Base-by-base conservation (phyloP, 2,329 filamentous ascomycete species). In the Ascochyta viciae-villosae region DNA sequence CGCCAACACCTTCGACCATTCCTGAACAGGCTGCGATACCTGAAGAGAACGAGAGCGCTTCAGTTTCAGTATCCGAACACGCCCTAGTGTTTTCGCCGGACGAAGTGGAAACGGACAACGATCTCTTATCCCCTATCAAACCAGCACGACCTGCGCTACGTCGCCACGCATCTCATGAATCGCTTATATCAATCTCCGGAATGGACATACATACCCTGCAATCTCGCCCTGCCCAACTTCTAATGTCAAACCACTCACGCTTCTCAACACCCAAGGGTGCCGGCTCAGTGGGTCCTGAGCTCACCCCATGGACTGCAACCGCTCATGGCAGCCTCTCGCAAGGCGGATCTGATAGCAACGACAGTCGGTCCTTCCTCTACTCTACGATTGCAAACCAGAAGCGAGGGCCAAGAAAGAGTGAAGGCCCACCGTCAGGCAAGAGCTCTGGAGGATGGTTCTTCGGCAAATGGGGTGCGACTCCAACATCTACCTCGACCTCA, bases 121-220 rank as follows among this genome's bases (percentile, higher is more conserved):
- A 73, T 61, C 48, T 65, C 6, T 37, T 67, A 23, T 60, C 74
- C 68, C 64, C 63, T 34, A 75, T 70, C 24, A 60, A 60, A 6
- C 63, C 63, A 73, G 52, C 79, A 77, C 49, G 68, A 23, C 75
- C 71, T 41, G 74, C 76, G 2, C 75, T 93, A 4, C 89, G 86
- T 37, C 87, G 89, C 29, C 83, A 87, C 3, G 72, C 87, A 2
- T 96, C 93, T 1, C 92, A 96, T 65, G 93, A 97, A 72, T 96
- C 91, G 16, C 88, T 97, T 58, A 85, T 97, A 64, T 97, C 93
- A 0, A 84, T 96, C 1, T 86, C 88, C 0, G 92, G 92, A 2
- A 88, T 96, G 73, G 94, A 97, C 71, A 96, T 96, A 45, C 92
- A 96, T 73, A 92, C 90, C 0, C 81, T 96, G 4, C 88, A 89